A percentile compares a stretch with the other conserved stretches of the same genome.
Conservation (phyloP, 2,329 filamentous ascomycete species). For the Calonectria naviculata region DNA sequence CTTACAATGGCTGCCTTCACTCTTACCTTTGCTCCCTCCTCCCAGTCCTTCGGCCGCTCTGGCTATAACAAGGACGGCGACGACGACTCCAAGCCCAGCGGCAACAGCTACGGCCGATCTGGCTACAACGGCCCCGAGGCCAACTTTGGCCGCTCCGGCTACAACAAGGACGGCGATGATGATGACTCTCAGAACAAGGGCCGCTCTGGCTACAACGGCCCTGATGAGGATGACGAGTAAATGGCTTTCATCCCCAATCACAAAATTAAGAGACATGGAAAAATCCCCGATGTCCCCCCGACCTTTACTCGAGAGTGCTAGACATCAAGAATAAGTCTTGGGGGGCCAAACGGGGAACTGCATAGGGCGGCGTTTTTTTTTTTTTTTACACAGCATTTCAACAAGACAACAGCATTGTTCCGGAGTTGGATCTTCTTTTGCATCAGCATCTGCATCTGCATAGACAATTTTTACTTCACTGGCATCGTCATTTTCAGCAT, state of each 20-base stretch:
- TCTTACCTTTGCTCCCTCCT: constrained; percentile 36
- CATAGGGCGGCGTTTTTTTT: constrained; percentile 36
- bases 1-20: constrained; percentile 45
- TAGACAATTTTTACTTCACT: background rate
- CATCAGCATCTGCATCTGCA: constrained; percentile 5
- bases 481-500: no score
- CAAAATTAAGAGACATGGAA: background rate
- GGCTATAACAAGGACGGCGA: constrained; percentile 38
- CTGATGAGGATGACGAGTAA: constrained; percentile 46
- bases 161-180: constrained; percentile 41
- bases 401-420: constrained; percentile 23
- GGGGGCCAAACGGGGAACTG: constrained; percentile 2
- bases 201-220: constrained; percentile 57
- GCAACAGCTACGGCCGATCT: constrained; percentile 52
- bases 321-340: background rate
- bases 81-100: constrained; percentile 40
- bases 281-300: background rate
- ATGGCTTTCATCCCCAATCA: background rate
- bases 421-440: constrained; percentile 27
- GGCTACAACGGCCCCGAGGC: constrained; percentile 56
- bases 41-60: constrained; percentile 37
- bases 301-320: no score
- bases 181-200: constrained; percentile 49
- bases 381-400: background rate
- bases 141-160: constrained; percentile 40